Base-by-base conservation (phyloP, 2,329 filamentous ascomycete genomes). In the Aspergillus sp. region DNA sequence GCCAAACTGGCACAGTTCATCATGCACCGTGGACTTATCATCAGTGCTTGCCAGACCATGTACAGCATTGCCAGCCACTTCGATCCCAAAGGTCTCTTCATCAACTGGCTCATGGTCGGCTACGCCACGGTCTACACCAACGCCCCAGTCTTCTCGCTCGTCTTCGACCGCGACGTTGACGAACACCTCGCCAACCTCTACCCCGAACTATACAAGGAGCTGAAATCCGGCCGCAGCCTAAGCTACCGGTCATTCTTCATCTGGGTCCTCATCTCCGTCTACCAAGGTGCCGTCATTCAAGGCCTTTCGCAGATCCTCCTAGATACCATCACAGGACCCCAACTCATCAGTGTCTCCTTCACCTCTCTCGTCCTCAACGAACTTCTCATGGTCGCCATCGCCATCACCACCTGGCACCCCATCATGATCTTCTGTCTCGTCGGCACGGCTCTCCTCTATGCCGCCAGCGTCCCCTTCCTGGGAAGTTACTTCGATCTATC, bases 1-100 rank as follows among this genome's bases (percentile, higher is more conserved):
- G 93, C 93, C 27, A 98, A 98, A 70, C 79, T 98, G 26, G 90
- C 88, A 1, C 94, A 97, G 65, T 98, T 98, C 67, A 91, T 98
- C 58, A 98, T 98, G 58, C 94, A 98, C 64, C 86, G 93, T 58
- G 93, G 93, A 40, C 74, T 98, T 36, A 95, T 98, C 59, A 95
- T 98, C 60, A 85, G 82, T 42, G 90, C 97, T 27, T 96, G 90
- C 58, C 93, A 98, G 71, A 97, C 93, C 1, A 90, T 98, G 77
- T 98, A 91, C 73, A 94, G 88, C 64, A 94, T 97, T 49, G 90
- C 91, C 5, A 85, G 88, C 46, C 81, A 86, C 48, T 96, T 96
- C 62, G 89, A 96, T 64, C 94, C 93, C 0, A 89, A 95, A 57
- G 93, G 91, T 28, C 73, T 98, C 7, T 98, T 97, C 75, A 89